phyloP scores from a whole-genome alignment of 2,329 filamentous ascomycete genomes.

The Aureobasidium sp. region DNA sequence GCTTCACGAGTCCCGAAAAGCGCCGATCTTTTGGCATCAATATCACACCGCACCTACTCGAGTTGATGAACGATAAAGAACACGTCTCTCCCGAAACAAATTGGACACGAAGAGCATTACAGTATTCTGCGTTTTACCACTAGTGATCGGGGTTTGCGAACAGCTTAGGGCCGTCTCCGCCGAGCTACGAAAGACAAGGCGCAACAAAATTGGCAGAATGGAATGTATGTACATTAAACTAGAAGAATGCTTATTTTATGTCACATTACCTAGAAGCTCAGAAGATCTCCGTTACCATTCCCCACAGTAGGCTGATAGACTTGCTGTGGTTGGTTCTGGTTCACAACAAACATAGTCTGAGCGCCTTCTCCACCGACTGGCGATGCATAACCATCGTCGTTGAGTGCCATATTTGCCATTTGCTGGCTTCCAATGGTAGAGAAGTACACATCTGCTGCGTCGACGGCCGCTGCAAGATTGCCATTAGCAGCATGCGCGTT shows the following conservation, averaged over 20 bases:
- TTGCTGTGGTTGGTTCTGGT: slow-evolving; percentile 71
- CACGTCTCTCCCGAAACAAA: background rate
- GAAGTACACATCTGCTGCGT: slow-evolving; percentile 86
- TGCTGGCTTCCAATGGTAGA: slow-evolving; percentile 66
- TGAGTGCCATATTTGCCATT: slow-evolving; percentile 64
- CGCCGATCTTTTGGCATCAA: background rate
- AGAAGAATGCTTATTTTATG: background rate
- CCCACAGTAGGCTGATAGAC: slow-evolving; percentile 64
- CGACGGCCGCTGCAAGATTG: slow-evolving; percentile 64
- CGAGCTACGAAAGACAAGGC: background rate
- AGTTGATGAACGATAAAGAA: too few species aligned
- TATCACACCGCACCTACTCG: too few species aligned
- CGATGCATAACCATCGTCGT: slow-evolving; percentile 37
- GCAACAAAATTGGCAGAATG: background rate
- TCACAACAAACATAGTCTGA: slow-evolving; percentile 60
- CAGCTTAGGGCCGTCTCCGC: too few species aligned
- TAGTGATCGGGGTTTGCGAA: too few species aligned
- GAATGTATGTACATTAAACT: background rate
- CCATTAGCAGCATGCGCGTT: slow-evolving; percentile 21
- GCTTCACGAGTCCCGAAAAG: background rate
- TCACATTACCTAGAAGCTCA: slow-evolving; percentile 25
- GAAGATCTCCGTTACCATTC: slow-evolving; percentile 30
- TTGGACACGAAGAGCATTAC: background rate
- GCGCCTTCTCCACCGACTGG: slow-evolving; percentile 24
- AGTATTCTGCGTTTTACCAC: background rate